A percentile compares a stretch with the other conserved stretches of the same genome.
These are phyloP conservation scores for Cucumis hystrix DNA, from an alignment of 306 rosid genomes.

Conservation along the genomic window DNA sequence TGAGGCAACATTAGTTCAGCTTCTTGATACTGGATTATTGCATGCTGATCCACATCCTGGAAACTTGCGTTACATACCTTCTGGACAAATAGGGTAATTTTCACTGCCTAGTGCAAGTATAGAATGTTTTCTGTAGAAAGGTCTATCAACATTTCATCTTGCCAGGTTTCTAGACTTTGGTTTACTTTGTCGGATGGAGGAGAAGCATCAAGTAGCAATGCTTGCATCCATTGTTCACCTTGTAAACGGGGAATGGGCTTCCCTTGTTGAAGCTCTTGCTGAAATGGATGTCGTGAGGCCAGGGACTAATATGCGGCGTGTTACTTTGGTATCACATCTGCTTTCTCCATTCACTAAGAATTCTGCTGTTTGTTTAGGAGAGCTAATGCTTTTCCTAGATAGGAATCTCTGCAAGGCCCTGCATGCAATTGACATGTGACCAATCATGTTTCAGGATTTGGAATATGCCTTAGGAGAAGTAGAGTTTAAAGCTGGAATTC, in stretches of 20 bases:
- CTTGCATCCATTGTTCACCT: slow-evolving; percentile 92
- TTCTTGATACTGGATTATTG: slow-evolving; percentile 89
- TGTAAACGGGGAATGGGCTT: slow-evolving; percentile 93
- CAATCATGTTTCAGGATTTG: slow-evolving; percentile 56
- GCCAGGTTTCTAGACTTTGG: slow-evolving; percentile 92
- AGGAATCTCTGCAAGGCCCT: background rate
- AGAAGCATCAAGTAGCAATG: slow-evolving; percentile 87
- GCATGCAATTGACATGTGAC: background rate
- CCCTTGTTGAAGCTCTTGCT: slow-evolving; percentile 56
- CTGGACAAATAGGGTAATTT: slow-evolving; percentile 78
- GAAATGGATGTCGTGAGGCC: slow-evolving; percentile 89
- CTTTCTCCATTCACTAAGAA: slow-evolving; percentile 7
- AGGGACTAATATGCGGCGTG: slow-evolving; percentile 65
- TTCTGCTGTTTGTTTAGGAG: background rate
- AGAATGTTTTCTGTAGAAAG: background rate
- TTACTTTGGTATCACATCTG: slow-evolving; percentile 48
- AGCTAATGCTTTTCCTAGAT: background rate
- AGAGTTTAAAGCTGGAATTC: slow-evolving; percentile 76
- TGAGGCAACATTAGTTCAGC: slow-evolving; percentile 81
- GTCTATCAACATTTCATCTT: background rate
- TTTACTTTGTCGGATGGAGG: slow-evolving; percentile 94
- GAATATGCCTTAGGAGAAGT: slow-evolving; percentile 86
- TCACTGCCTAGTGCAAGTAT: background rate
- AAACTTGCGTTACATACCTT: slow-evolving; percentile 75
- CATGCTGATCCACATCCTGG: slow-evolving; percentile 99